Base-by-base conservation (phyloP, 2,329 filamentous ascomycete species). In the Fusarium coicis region DNA sequence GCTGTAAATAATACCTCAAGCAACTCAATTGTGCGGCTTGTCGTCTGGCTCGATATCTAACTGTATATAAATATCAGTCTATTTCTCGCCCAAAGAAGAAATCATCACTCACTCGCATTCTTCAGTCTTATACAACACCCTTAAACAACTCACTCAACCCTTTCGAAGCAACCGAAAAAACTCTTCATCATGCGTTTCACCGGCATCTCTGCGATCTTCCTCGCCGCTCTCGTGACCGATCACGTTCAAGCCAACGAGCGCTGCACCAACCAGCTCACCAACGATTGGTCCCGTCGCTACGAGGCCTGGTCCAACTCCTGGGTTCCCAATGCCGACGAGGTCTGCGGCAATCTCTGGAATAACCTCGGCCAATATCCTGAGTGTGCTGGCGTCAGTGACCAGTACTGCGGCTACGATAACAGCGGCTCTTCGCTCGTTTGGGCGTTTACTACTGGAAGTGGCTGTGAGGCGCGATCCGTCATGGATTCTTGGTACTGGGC, bases 41-140 rank as follows among this genome's bases (percentile, higher is more conserved):
- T 39, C 12, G 12, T 2, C 2, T 26, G 4, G 8, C 23, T 12
- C 10, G 2, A 11, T 28, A 16, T 39, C 7, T 0, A 0, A 16
- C 28, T 5, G 2, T 10, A 9, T 39, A 53, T 40, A 53, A 53
- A 28, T 39, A 39, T 10, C 10, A 12, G 4, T 28, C 14, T 18
- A 14, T 10, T n/a, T 0, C 7, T 1, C 34, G 0, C n/a, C 23
- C 7, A 4, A 1, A 28, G 4, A 2, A 21, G 1, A n/a, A 2
- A 18, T n/a, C 23, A 28, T 28, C 34, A 28, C 50, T 53, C 50
- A 39, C 4, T 10, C 7, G 21, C 10, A 28, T 12, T 21, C n/a
- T 39, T 39, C 34, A 53, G 14, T n/a, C 50, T 53, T 39, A 7
- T 39, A 18, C 18, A 39, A 14, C 50, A 4, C 7, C 19, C 10